phyloP scores from a whole-genome alignment of 257 asterid species.

The Echium plantagineum region DNA sequence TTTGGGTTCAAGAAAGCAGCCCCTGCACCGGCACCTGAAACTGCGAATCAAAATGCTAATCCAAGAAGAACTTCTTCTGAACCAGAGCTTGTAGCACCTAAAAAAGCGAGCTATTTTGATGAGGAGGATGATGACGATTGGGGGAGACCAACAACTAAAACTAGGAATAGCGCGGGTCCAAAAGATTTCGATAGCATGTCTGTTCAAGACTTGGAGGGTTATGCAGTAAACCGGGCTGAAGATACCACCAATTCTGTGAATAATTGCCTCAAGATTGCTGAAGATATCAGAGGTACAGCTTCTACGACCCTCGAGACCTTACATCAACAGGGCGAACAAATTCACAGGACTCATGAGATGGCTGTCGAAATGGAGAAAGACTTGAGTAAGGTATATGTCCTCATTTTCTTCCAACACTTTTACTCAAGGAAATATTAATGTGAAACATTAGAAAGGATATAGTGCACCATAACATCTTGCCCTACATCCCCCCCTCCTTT shows the following conservation, averaged over 20 bases:
- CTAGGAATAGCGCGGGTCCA: conserved; percentile 17
- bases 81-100: conserved; percentile 33
- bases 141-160: conserved; percentile 20
- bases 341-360: conserved; percentile 80
- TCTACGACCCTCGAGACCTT: conserved; percentile 60
- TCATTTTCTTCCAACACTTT: background rate
- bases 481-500: too few relatives aligned
- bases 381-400: conserved; percentile 46
- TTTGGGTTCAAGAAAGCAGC: conserved; percentile 61
- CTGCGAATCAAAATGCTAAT: background rate
- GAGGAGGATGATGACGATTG: conserved; percentile 25
- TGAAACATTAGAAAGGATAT: too few relatives aligned
- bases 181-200: conserved; percentile 60
- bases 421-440: background rate
- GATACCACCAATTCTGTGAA: conserved; percentile 72
- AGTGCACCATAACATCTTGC: too few relatives aligned
- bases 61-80: conserved; percentile 67
- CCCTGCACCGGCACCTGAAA: conserved; percentile 23
- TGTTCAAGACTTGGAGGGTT: conserved; percentile 63
- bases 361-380: conserved; percentile 82
- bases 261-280: conserved; percentile 71
- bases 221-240: conserved; percentile 58
- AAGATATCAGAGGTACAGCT: conserved; percentile 64
- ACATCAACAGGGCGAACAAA: conserved; percentile 90
- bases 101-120: background rate